Base-by-base conservation (phyloP, 2,329 filamentous ascomycete genomes). In the Phyllosticta citriasiana region DNA sequence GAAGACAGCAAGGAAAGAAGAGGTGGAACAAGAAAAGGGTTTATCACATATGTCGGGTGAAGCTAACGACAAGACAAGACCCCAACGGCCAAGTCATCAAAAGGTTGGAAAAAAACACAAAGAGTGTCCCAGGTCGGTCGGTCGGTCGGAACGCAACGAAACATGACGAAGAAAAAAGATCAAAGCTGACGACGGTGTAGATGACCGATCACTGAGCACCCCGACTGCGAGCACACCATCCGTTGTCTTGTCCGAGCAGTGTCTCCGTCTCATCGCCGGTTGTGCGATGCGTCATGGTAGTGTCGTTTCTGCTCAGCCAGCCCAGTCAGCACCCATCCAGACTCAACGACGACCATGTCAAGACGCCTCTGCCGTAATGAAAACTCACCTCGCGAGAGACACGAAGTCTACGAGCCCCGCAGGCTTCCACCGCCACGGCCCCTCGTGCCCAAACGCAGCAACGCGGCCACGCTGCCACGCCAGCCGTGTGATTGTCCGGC, bases 391-490 rank as follows among this genome's bases (percentile, higher is more conserved):
- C 40, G 8, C 19, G 5, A 8, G 50, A 35, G 51, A 60, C 40
- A 47, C 6, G 14, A 47, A 14, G 6, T 47, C 40, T 47, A 47
- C 40, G 40, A 47, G 14, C 40, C 40, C 52, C 52, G 22, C 52
- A 53, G 25, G 50, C 47, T 61, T 19, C 59, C 55, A 19, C 53
- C 53, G 33, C 53, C 53, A 57, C 59, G 54, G 55, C 59, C 59
- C 54, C 59, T 61, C 14, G 54, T 57, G 27, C 54, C 59, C 50
- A 61, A 50, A 16, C 59, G 56, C 53, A 61, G 33, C 26, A 61
- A 55, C 14, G 54, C 55, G 19, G 50, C 55, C 47, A 50, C 59
- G 30, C 59, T 57, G 40, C 59, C 59, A 47, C 55, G 56, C 59
- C 59, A 61, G 12, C 55, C 59, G 30, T 61, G 59, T 22, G 16